Base-by-base conservation (phyloP, 2,329 filamentous ascomycete species). In the Purpureocillium takamizusanense region DNA sequence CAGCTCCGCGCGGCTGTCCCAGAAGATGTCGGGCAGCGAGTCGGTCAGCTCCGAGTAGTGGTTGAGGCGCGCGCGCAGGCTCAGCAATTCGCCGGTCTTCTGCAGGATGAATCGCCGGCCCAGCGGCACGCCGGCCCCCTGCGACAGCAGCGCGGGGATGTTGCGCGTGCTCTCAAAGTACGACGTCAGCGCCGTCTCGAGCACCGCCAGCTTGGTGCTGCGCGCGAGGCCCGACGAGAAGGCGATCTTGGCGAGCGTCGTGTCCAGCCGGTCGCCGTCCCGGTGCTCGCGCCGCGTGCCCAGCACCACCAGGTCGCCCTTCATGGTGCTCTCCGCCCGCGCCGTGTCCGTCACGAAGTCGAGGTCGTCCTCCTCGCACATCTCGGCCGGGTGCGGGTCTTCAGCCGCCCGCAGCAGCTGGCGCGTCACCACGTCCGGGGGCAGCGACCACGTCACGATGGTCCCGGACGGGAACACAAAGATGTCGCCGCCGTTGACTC, bases 1-100 rank as follows among this genome's bases (percentile, higher is more conserved):
- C 2, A 95, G 76, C 59, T 95, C 89, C 51, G 92, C 83, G 36
- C 80, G 76, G 50, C 77, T 84, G 59, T 98, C 92, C 92, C 92
- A 98, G 65, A 98, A 95, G 33, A 97, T 78, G 61, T 98, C 92
- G 0, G 92, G 92, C 14, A 97, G 72, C 14, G 86, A 87, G 63
- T 98, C 92, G 0, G 92, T 97, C 27, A 98, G 76, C 61, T 97
- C 92, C 1, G 87, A 94, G 66, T 97, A 97, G 50, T 97, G 83
- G 56, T 98, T 98, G 35, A 98, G 72, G 53, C 95, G 88, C 1
- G 90, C 90, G 34, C 92, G 82, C 37, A 97, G 78, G 52, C 81
- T 83, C 14, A 97, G 75, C 7, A 98, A 72, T 60, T 97, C 87
- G 43, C 92, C 92, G 0, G 92, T 97, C 63, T 95, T 95, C 48